phyloP scores from a whole-genome alignment of 2,329 filamentous ascomycete genomes.

The Penicillium polonicum region DNA sequence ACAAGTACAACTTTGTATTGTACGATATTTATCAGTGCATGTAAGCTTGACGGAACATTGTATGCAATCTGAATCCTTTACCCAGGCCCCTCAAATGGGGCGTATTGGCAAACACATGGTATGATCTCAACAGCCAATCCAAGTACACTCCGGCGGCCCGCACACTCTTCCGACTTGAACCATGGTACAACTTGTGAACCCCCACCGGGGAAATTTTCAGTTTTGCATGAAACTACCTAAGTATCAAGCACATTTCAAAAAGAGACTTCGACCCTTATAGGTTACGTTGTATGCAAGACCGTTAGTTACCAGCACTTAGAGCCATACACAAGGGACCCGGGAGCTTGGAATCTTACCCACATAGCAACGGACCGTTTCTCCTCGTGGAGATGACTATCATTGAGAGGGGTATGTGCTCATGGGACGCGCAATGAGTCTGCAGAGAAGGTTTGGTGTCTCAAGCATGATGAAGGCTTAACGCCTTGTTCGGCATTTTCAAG shows the following conservation, averaged over 20 bases:
- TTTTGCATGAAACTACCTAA: neutral
- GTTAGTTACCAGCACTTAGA: neutral
- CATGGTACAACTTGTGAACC: neutral
- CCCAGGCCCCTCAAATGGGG: neutral
- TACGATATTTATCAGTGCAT: neutral
- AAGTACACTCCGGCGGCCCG: neutral
- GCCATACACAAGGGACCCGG: neutral
- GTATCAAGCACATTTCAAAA: neutral
- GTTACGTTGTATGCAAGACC: neutral
- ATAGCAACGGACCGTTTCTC: neutral
- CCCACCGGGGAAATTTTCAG: neutral
- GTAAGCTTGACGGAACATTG: no score
- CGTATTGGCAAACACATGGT: neutral
- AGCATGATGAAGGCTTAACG: no score
- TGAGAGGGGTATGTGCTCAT: neutral
- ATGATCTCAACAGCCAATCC: conserved; percentile 2
- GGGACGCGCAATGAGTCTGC: neutral
- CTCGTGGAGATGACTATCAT: neutral
- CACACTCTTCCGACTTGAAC: neutral
- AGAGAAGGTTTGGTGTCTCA: neutral
- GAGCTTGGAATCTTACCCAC: neutral
- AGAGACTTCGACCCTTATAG: neutral
- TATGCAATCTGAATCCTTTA: neutral
- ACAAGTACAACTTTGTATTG: neutral
- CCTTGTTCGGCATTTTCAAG: neutral